Evolutionary conservation across 225 moss, liverwort and hornwort genomes (phyloP).

Genomic region (Asterella californica): DNA sequence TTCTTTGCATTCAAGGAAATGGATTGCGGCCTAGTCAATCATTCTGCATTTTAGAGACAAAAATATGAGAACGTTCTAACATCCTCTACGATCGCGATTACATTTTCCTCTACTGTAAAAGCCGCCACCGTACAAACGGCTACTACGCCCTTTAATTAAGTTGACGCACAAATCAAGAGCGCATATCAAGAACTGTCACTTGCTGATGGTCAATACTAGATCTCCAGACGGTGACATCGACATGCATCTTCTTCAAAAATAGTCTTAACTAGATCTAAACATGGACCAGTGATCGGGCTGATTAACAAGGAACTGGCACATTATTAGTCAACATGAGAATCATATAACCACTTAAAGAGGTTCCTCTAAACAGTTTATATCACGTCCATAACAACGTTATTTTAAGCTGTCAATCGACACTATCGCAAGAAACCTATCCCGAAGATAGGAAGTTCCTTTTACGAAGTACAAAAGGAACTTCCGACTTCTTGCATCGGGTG

Average conservation of each 20-base stretch:
- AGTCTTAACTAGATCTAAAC: no score
- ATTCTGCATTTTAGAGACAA: neutral
- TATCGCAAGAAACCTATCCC: no score
- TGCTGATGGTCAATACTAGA: no score
- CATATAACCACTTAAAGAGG: neutral
- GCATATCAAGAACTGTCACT: no score
- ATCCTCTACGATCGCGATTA: neutral
- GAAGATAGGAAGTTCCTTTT: no score
- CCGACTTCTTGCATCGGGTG: no score
- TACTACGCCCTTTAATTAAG: neutral
- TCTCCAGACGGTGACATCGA: no score
- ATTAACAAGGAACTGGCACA: neutral
- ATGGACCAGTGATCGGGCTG: no score
- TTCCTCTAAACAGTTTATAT: neutral
- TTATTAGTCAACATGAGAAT: neutral
- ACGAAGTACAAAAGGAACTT: no score
- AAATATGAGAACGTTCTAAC: neutral
- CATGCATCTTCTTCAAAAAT: no score
- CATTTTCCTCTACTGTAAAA: neutral
- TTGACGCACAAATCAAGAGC: neutral
- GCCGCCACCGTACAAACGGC: no score
- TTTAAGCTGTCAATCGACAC: no score
- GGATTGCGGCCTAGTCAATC: neutral
- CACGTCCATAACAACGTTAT: neutral
- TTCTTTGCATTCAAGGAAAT: neutral